A percentile compares a stretch with the other conserved stretches of the same genome.
phyloP scores from a whole-genome alignment of 2,329 filamentous ascomycete species.

The Fusarium euwallaceae region DNA sequence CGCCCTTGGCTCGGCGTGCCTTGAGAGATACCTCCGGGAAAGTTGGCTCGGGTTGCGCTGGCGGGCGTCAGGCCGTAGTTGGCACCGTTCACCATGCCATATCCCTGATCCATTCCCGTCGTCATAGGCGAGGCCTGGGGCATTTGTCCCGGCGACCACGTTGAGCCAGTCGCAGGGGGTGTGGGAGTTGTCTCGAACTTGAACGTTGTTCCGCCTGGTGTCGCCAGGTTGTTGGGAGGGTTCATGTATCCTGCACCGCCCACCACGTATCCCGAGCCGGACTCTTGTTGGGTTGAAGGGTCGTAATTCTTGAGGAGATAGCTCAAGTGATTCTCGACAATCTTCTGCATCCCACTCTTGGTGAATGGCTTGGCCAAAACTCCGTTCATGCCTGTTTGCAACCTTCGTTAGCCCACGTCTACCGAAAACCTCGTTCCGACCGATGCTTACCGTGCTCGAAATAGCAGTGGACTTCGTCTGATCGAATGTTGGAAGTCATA shows the following conservation, averaged over 20 bases:
- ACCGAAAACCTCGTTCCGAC: background rate
- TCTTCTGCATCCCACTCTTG: slow-evolving; percentile 83
- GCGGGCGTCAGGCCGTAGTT: slow-evolving; percentile 53
- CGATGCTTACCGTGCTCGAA: slow-evolving; percentile 86
- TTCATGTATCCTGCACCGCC: slow-evolving; percentile 53
- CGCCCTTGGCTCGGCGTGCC: slow-evolving; percentile 40
- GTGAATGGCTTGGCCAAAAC: slow-evolving; percentile 98
- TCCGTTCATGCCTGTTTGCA: slow-evolving; percentile 89
- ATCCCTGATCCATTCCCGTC: slow-evolving; percentile 59
- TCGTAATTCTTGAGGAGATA: slow-evolving; percentile 78
- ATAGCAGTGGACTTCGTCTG: slow-evolving; percentile 96
- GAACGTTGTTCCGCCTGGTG: slow-evolving; percentile 43
- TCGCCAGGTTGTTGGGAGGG: slow-evolving; percentile 47
- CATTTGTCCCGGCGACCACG: slow-evolving; percentile 66
- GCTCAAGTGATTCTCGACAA: slow-evolving; percentile 90
- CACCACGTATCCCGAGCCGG: slow-evolving; percentile 52
- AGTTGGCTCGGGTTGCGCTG: slow-evolving; percentile 47
- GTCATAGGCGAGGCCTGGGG: slow-evolving; percentile 62
- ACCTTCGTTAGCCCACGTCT: slow-evolving; percentile 25
- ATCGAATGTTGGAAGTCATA: slow-evolving; percentile 98
- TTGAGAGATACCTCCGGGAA: slow-evolving; percentile 43
- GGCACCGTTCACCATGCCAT: slow-evolving; percentile 60
- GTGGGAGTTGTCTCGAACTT: slow-evolving; percentile 71
- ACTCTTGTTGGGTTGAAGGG: slow-evolving; percentile 60
- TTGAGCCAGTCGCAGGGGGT: slow-evolving; percentile 63